Evolutionary conservation across 768 basidiomycete genomes (phyloP), one percentile per base, ranked within the genome.

Genomic region (Hericium coralloides): DNA sequence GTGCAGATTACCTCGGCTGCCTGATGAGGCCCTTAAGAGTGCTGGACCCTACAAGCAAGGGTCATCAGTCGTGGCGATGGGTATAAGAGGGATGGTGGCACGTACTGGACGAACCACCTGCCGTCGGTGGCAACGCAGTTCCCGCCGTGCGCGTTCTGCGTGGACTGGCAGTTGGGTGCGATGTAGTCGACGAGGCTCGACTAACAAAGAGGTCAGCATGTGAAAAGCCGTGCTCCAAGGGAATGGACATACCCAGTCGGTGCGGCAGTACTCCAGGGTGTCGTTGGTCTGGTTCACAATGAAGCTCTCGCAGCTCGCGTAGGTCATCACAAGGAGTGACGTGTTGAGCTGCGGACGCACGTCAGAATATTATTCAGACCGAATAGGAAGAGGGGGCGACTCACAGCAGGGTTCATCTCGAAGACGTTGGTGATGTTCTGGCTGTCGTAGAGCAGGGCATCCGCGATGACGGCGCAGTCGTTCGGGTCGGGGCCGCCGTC

Each of bases 71-170:
- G n/a, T 5, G 17, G 9, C 1, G 3, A 20, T 9, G 10, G 8
- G 12, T 20, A 45, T n/a, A 12, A 12, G 43, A 45, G n/a, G 8
- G 43, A 45, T 2, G 9, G 26, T 8, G 14, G 25, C 20, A 50
- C 49, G 9, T 50, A 50, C 47, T 80, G 76, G 57, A 77, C 73
- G 65, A 78, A 80, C 74, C 76, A 80, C 26, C 66, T 62, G 60
- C 77, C 72, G 61, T 79, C 73, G 52, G 63, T 68, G 15, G 78
- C 75, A 22, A 79, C 73, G 60, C 77, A 79, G 51, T 74, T 68
- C 0, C 78, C 79, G 9, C 78, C 79, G 56, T 79, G 75, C 2
- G 79, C 78, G 55, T 79, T 79, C 69, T 78, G 73, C 4, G 71
- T 68, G 0, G 77, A 65, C 63, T 77, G 74, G 63, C 78, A 80